Base-by-base conservation (phyloP, 148 eudicot genomes). In the Amaranthus hypochondriacus region DNA sequence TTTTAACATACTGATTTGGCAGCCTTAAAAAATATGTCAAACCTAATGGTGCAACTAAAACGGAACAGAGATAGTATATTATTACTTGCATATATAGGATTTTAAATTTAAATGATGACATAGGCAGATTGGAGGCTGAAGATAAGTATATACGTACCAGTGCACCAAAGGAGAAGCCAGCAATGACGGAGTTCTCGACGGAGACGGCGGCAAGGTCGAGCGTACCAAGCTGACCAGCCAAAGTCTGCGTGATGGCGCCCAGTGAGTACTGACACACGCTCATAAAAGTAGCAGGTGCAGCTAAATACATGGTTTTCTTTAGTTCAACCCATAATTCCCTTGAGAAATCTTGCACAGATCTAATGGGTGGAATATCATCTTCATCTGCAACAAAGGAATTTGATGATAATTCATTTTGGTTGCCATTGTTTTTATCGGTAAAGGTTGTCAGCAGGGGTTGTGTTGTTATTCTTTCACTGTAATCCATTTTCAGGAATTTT, bases 201-300 rank as follows among this genome's bases (percentile, higher is more conserved):
- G 89, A 88, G 64, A 86, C 55, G 3, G 86, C 85, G 1, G 88
- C 88, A 0, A 88, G 89, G 5, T 77, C 80, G 48, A 82, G 74
- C 11, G 86, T 88, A 7, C 89, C 78, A 10, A 88, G 77, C 6
- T 88, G 92, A 14, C 92, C 92, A 44, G 89, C 82, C 21, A 86
- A 84, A 57, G 80, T 75, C 21, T 82, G 87, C 6, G 86, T 82
- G 70, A 88, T 53, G 48, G 89, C 84, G 11, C 83, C 86, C 6
- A 88, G 83, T 1, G 85, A 78, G 75, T 82, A 88, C 49, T 84
- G 89, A 64, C 86, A 84, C 0, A 84, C 11, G 6, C 82, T 64
- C 47, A 83, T 84, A 75, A 84, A 86, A 54, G 80, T 78, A 4
- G 89, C 84, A 0, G 89, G 91, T 8, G 80, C 86, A 5, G 89